Evolutionary conservation across 2,329 filamentous ascomycete species (phyloP).

Genomic region (Plenodomus lindquistii): DNA sequence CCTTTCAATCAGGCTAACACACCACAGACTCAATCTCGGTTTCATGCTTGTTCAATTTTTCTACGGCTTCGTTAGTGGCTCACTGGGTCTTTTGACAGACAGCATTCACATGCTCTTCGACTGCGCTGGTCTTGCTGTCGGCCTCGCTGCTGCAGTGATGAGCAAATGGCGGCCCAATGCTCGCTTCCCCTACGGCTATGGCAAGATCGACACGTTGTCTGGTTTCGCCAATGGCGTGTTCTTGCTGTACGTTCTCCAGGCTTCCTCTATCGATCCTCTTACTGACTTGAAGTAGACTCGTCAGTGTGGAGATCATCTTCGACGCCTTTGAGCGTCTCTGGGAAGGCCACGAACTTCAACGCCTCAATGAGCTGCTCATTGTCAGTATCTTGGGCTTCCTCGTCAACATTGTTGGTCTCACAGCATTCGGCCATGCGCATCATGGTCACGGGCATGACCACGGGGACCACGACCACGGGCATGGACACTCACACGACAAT

Average conservation of each 20-base stretch:
- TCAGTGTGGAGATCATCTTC: slow-evolving; percentile 94
- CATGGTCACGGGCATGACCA: slow-evolving; percentile 55
- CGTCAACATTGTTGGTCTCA: slow-evolving; percentile 91
- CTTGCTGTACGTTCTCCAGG: slow-evolving; percentile 67
- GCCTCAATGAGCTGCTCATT: slow-evolving; percentile 82
- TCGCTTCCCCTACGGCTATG: slow-evolving; percentile 91
- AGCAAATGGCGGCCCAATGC: slow-evolving; percentile 94
- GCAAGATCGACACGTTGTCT: slow-evolving; percentile 94
- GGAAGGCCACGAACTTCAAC: slow-evolving; percentile 80
- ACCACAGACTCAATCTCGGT: slow-evolving; percentile 76
- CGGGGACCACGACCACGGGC: slow-evolving; percentile 34
- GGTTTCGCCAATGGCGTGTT: slow-evolving; percentile 97
- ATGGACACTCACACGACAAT: slow-evolving; percentile 70
- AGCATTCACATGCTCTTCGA: slow-evolving; percentile 99
- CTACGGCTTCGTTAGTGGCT: slow-evolving; percentile 92
- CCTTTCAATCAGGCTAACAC: background rate
- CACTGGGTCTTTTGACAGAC: slow-evolving; percentile 90
- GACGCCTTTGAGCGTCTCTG: slow-evolving; percentile 88
- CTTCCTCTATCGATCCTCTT: background rate
- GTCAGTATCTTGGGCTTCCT: slow-evolving; percentile 85
- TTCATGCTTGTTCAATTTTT: slow-evolving; percentile 96
- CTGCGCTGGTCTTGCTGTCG: slow-evolving; percentile 88
- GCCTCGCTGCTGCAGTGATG: slow-evolving; percentile 88
- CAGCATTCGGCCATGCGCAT: slow-evolving; percentile 70
- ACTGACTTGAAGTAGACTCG: slow-evolving; percentile 61